Conservation (phyloP, 2,329 filamentous ascomycete species). For the Claviceps humidiphila region DNA sequence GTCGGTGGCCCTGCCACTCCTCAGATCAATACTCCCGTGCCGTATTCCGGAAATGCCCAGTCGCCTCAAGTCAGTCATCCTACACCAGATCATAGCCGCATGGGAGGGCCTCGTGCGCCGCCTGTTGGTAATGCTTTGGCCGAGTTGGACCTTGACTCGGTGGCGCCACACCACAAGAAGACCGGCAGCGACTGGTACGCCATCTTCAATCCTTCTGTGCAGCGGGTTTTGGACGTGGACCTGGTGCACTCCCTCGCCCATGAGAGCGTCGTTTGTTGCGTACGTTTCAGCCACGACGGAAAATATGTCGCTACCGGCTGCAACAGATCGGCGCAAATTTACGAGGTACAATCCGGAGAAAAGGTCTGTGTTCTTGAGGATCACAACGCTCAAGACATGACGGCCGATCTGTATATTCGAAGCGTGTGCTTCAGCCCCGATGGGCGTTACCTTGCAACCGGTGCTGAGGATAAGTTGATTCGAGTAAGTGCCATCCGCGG, state of each 20-base stretch:
- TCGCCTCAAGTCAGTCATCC: conserved; percentile 84
- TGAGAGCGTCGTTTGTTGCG: conserved; percentile 95
- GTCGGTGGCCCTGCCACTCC: conserved; percentile 66
- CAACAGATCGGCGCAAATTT: conserved; percentile 98
- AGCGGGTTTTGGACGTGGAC: conserved; percentile 82
- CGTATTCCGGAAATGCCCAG: conserved; percentile 68
- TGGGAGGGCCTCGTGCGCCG: conserved; percentile 35
- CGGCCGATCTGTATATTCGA: conserved; percentile 88
- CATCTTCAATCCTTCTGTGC: conserved; percentile 87
- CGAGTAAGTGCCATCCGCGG: conserved; percentile 46
- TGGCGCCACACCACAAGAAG: conserved; percentile 79
- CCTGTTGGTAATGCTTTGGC: conserved; percentile 54
- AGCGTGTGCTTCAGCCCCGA: conserved; percentile 98
- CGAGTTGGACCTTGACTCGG: conserved; percentile 74
- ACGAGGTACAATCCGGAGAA: conserved; percentile 75
- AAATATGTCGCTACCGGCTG: conserved; percentile 94
- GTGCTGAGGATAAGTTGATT: conserved; percentile 95
- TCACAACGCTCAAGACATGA: conserved; percentile 62
- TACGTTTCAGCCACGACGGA: conserved; percentile 90
- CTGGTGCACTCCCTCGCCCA: conserved; percentile 86
- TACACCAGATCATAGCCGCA: conserved; percentile 52
- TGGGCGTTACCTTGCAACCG: conserved; percentile 84
- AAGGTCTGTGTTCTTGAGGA: conserved; percentile 88
- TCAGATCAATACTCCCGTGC: conserved; percentile 77
- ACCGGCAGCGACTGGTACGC: conserved; percentile 89